Base-by-base conservation (phyloP, 1,139 yeast genomes). In the Suhomyces kunorum region DNA sequence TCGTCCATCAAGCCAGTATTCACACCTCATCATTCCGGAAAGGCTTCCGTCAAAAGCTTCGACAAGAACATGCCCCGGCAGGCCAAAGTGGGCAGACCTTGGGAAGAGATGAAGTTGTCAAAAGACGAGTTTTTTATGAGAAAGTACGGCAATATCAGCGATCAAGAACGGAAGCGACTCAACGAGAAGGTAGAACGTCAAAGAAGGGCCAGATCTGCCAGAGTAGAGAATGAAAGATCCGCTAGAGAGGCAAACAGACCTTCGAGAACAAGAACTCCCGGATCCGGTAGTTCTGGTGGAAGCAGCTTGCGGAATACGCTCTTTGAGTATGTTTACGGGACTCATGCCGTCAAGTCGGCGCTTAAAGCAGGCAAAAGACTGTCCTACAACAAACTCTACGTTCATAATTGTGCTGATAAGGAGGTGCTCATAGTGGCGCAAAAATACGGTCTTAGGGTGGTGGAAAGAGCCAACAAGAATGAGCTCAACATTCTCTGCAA, bases 321-420 rank as follows among this genome's bases (percentile, higher is more conserved):
- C 29, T 61, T 75, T 40, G 96, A 88, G 53, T 82, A 81, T 52
- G 62, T 88, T 2, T 87, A 76, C 55, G 97, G 97, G 4, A 80
- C 84, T 0, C 84, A 86, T 43, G 68, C 95, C 0, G 92, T 89
- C 1, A 53, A 74, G 22, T 83, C 95, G 1, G 95, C 88, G 0
- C 64, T 89, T 40, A 61, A 64, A 18, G 76, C 83, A 8, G 68
- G 72, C 14, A 78, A 75, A 47, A 69, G 95, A 50, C 66, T 59
- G 9, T 70, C 72, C 40, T 76, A 73, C 55, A 76, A 76, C 32
- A 73, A 74, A 39, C 56, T 88, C 22, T 71, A 72, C 46, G 63
- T 78, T 15, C 66, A 75, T 48, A 77, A 77, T 33, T 64, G 74
- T 12, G 59, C 56, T 33, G 67, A 63, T 35, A 40, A 46, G 25